Conservation (phyloP, 345 rosid genomes). For the Lepidium africanum region DNA sequence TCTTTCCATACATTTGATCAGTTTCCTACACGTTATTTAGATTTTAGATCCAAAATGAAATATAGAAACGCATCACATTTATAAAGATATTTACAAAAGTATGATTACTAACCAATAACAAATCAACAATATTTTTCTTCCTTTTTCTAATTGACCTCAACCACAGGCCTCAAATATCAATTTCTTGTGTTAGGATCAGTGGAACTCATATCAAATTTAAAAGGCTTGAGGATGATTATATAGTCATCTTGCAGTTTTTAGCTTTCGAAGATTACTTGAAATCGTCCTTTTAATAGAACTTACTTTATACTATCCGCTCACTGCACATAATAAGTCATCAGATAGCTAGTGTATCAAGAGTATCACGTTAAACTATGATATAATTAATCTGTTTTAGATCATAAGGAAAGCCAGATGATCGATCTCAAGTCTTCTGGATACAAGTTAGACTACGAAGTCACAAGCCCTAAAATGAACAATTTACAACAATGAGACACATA, state of each 20-base stretch:
- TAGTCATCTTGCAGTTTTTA: background rate
- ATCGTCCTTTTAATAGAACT: background rate
- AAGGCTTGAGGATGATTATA: background rate
- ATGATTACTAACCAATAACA: background rate
- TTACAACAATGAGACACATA: background rate
- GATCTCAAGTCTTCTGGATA: background rate
- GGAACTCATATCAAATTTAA: background rate
- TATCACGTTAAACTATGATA: too few species aligned
- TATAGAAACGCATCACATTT: background rate
- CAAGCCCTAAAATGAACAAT: background rate
- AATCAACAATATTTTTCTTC: background rate
- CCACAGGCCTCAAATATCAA: too few species aligned
- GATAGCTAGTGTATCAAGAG: too few species aligned
- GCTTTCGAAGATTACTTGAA: background rate
- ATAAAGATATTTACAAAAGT: background rate
- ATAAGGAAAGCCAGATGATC: too few species aligned
- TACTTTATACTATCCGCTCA: background rate
- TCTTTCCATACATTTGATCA: conserved; percentile 13
- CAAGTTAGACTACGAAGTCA: background rate
- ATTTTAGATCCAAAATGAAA: background rate
- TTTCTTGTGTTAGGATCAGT: background rate
- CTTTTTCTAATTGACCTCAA: background rate
- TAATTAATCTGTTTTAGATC: too few species aligned
- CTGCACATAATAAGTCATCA: background rate
- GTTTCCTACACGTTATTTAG: conserved; percentile 3